Percentiles rank a stretch among this genome's conserved stretches.
These are phyloP conservation scores for Fusarium globosum DNA, from an alignment of 2,329 filamentous ascomycete species.

Conservation along the genomic window DNA sequence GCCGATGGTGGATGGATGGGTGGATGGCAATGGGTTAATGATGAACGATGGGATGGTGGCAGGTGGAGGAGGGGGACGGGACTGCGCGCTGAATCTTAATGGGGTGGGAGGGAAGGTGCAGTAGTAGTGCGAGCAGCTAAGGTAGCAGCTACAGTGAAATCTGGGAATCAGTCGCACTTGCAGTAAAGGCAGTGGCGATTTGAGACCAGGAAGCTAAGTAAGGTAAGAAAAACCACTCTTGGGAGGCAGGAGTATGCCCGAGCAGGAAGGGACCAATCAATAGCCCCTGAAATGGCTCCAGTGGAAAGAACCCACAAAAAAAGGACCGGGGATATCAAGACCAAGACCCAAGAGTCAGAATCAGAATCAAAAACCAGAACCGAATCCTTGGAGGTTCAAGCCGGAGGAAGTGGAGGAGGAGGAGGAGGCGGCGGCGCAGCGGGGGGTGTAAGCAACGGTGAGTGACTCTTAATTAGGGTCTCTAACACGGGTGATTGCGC, in stretches of 20 bases:
- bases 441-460: slow-evolving; percentile 35
- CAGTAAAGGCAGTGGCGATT: slow-evolving; percentile 34
- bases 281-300: slow-evolving; percentile 20
- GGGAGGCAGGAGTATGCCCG: slow-evolving; percentile 24
- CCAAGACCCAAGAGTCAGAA: slow-evolving; percentile 16
- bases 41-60: slow-evolving; percentile 32
- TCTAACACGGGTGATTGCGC: slow-evolving; percentile 21
- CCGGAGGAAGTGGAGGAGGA: slow-evolving; percentile 26
- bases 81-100: slow-evolving; percentile 38
- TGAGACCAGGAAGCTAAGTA: slow-evolving; percentile 34
- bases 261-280: slow-evolving; percentile 29
- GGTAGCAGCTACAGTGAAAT: slow-evolving; percentile 21
- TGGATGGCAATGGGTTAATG: slow-evolving; percentile 35
- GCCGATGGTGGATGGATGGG: slow-evolving; percentile 43
- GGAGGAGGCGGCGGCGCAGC: slow-evolving; percentile 31
- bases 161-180: slow-evolving; percentile 33
- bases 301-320: slow-evolving; percentile 23
- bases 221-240: slow-evolving; percentile 26
- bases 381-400: slow-evolving; percentile 13
- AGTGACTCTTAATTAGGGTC: slow-evolving; percentile 30
- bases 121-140: slow-evolving; percentile 33
- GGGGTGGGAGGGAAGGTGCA: slow-evolving; percentile 42
- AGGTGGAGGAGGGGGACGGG: slow-evolving; percentile 44
- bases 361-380: slow-evolving; percentile 16
- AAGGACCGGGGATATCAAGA: slow-evolving; percentile 27